Conservation (phyloP, 2,329 filamentous ascomycete species). For the Helminthosporium solani region DNA sequence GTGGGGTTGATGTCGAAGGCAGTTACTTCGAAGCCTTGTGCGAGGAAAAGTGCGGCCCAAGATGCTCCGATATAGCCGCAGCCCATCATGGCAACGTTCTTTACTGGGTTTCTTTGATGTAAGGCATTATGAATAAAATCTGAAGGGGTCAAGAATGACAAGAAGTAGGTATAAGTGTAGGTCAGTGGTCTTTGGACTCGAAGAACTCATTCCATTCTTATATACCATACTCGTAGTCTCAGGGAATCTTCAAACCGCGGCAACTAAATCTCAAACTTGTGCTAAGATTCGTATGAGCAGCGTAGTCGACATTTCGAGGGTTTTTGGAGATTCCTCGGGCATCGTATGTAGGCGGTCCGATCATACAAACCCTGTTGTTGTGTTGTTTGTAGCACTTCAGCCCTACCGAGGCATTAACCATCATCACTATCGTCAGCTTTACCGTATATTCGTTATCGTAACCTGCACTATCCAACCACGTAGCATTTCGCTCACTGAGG, state of each 20-base stretch:
- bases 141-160: background rate
- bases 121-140: background rate
- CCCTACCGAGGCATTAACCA: background rate
- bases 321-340: constrained; percentile 1
- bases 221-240: no score
- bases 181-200: no score
- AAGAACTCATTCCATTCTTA: no score
- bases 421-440: background rate
- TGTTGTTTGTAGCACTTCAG: background rate
- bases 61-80: constrained; percentile 45
- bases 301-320: background rate
- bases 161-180: background rate
- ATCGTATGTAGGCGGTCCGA: background rate
- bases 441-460: background rate
- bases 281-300: constrained; percentile 5
- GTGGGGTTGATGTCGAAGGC: constrained; percentile 45
- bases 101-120: constrained; percentile 1
- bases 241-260: background rate
- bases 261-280: background rate
- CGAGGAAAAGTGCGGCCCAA: constrained; percentile 46
- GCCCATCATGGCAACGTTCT: constrained; percentile 37
- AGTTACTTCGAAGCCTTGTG: constrained; percentile 43
- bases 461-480: background rate
- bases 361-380: background rate
- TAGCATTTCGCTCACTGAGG: background rate